Base-by-base conservation (phyloP, 345 rosid species). In the Rhodamnia rubescens region DNA sequence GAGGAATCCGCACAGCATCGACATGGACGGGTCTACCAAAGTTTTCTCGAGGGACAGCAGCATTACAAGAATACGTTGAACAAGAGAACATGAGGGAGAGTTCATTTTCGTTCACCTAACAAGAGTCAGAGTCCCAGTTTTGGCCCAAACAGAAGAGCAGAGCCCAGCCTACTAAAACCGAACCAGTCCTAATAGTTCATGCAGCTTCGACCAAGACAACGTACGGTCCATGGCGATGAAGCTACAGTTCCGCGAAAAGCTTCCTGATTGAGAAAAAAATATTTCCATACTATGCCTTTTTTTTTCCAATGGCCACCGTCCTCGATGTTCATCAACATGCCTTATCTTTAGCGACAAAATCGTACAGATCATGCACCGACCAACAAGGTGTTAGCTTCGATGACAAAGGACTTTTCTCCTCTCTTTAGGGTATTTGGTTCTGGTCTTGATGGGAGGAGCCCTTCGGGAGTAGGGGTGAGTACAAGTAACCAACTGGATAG, bases 311-410 rank as follows among this genome's bases (percentile, higher is more conserved):
- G 44, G 42, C 2, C 32, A 64, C 40, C 1, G 24, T 32, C 24
- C 44, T 29, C 9, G 22, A 64, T 29, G 9, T 32, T 16, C 44
- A 0, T 32, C 18, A 4, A 32, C 3, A 20, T 0, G 40, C 15
- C 44, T 29, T 5, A 16, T 15, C 22, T 16, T 64, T 3, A 1
- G 24, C 15, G 32, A 9, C 3, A 1, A 20, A 53, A 64, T 64
- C 21, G 4, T 4, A 16, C 8, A 32, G 3, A 29, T 32, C 16
- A 18, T 51, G 16, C 16, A 14, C 16, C 51, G 51, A 12, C 53
- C 53, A 12, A 51, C 4, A 4, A 5, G 53, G 16, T 0, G 15
- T 13, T 13, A 4, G 53, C 53, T 51, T 14, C 15, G 53, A 51
- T 51, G 53, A 51, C 53, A 51, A 51, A 51, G 53, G 16, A 51